Base-by-base conservation (phyloP, 306 rosid species). In the Acacia melanoxylon region DNA sequence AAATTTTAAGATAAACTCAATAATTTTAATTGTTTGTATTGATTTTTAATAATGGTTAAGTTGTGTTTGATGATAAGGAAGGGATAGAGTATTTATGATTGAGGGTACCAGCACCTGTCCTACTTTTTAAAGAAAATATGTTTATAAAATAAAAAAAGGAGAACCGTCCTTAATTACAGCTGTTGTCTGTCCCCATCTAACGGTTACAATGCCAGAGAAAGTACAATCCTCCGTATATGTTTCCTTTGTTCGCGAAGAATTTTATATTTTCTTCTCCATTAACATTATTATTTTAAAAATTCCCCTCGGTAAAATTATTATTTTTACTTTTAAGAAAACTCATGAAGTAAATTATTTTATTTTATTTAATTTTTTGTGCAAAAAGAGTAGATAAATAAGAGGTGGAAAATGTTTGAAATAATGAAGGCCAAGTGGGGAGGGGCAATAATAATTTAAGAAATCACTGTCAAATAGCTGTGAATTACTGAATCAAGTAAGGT, bases 111-210 rank as follows among this genome's bases (percentile, higher is more conserved):
- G n/a, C 58, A 17, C 2, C n/a, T 8, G 27, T 20, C 8, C 24
- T 52, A 24, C 2, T 66, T 2, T 70, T 40, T 8, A 0, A 2
- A 0, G 22, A 22, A 58, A 25, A n/a, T 20, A 8, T 4, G n/a
- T 1, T 56, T n/a, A 56, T 56, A n/a, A 41, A 11, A 6, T n/a
- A 24, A 5, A 71, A 44, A 71, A 71, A 25, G 20, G 42, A 24
- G 37, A 61, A 9, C 22, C 13, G 62, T 70, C 44, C 10, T 78
- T 48, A 76, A 71, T 80, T 80, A 87, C 83, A 83, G 85, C 84
- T 83, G 86, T 83, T 78, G 78, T 68, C 84, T 74, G 86, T 83
- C 87, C 81, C 81, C 63, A 48, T 44, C 37, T 68, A 86, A 83
- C 85, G 81, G 83, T 68, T 83, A 72, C 78, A 52, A 59, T 58